Evolutionary conservation across 495 filamentous ascomycete species (phyloP), one percentile per base, ranked within the genome.

Genomic region (Penicillium pulvis): DNA sequence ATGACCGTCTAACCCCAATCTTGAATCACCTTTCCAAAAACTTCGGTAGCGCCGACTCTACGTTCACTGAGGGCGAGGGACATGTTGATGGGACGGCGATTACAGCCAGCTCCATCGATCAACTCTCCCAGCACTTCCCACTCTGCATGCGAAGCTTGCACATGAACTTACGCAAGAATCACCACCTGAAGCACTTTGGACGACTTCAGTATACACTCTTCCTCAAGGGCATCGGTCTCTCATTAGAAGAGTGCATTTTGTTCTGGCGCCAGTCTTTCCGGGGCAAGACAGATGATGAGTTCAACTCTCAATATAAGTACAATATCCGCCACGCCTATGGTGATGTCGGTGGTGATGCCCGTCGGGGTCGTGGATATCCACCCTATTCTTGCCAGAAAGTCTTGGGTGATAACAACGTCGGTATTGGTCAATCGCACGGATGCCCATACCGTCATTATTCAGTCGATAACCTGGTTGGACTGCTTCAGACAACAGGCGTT

Each of bases 181-280:
- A 86, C 31, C 90, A 98, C 57, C 78, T 99, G 52, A 97, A 96
- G 67, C 93, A 99, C 72, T 96, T 81, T 63, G 95, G 92, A 16
- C 90, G 95, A 58, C 82, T 97, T 20, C 95, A 99, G 75, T 99
- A 98, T 78, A 90, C 89, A 0, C 84, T 99, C 19, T 99, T 99
- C 83, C 82, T 99, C 56, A 99, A 99, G 78, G 95, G 95, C 33
- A 90, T 99, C 59, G 95, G 95, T 0, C 81, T 99, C 10, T 90
- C 83, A 51, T 79, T 98, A 9, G 91, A 97, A 63, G 93, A 99
- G 66, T 92, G 86, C 67, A 84, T 99, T n/a, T 63, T 90, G 10
- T 99, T 98, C 79, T 99, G 95, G 95, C 89, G 95, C 8, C 82
- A 84, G 54, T 74, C 80, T 12, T 98, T 98, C 83, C 85, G 82